Percentiles rank a stretch among this genome's conserved stretches.
phyloP scores from a whole-genome alignment of 148 eudicot genomes.

The Linanthus parryae region DNA sequence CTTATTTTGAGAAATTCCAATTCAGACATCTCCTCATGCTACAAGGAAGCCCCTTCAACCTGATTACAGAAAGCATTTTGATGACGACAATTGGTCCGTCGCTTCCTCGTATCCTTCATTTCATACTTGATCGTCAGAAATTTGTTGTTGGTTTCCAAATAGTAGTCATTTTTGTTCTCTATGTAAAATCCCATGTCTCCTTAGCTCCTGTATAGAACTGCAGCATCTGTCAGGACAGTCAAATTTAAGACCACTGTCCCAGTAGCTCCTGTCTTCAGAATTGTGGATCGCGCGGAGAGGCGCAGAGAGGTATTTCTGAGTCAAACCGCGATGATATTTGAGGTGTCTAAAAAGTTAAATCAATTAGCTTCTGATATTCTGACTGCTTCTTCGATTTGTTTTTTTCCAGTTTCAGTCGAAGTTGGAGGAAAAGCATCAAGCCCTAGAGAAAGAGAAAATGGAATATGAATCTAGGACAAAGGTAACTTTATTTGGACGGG shows the following conservation, averaged over 20 bases:
- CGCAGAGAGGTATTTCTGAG: constrained; percentile 68
- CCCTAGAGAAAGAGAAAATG: constrained; percentile 73
- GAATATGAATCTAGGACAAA: constrained; percentile 80
- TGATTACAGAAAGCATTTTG: constrained; percentile 24
- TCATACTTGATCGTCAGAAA: neutral
- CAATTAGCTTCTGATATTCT: constrained; percentile 2
- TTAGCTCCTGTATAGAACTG: constrained; percentile 52
- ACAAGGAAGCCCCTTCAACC: constrained; percentile 35
- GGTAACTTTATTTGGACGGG: constrained; percentile 31
- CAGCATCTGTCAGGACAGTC: constrained; percentile 55
- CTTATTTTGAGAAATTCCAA: constrained; percentile 4
- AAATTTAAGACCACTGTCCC: constrained; percentile 71
- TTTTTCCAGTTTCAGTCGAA: constrained; percentile 59
- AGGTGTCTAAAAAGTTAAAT: neutral
- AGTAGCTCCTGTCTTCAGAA: constrained; percentile 67
- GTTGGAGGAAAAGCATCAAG: constrained; percentile 80
- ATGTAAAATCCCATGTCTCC: constrained; percentile 17
- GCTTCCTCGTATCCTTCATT: constrained; percentile 87
- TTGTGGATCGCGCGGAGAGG: constrained; percentile 48
- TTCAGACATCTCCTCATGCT: constrained; percentile 26
- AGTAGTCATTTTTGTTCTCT: neutral
- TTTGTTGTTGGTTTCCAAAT: constrained; percentile 1
- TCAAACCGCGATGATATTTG: neutral
- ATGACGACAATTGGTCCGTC: constrained; percentile 80
- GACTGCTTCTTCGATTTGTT: neutral